These are phyloP conservation scores for Pythium rishiriense DNA, from an alignment of 352 stramenopile species.

Conservation along the genomic window DNA sequence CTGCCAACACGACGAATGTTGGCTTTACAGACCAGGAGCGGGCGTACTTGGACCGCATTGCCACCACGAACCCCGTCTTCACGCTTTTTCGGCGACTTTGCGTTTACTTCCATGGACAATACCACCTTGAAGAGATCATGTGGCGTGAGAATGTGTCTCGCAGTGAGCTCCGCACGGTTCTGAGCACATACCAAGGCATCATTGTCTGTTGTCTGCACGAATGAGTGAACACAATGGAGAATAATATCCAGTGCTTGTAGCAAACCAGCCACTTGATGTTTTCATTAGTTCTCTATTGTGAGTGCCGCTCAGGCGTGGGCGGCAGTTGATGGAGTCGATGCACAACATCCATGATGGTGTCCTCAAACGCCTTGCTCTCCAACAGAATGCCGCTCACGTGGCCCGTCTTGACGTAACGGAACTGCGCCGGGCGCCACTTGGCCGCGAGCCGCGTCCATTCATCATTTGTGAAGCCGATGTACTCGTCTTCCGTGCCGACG, in stretches of 20 bases:
- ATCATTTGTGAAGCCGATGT: constrained; percentile 59
- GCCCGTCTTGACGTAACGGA: constrained; percentile 66
- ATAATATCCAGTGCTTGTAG: too few relatives aligned
- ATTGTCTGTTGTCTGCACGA: constrained; percentile 82
- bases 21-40: constrained; percentile 66
- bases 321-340: too few relatives aligned
- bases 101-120: constrained; percentile 84
- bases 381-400: constrained; percentile 83
- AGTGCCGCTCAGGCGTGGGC: too few relatives aligned
- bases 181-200: constrained; percentile 87
- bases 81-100: constrained; percentile 81
- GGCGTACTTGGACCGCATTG: constrained; percentile 79
- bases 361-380: constrained; percentile 62
- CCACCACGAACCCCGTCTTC: constrained; percentile 77
- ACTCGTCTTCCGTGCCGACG: constrained; percentile 75
- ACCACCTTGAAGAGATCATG: constrained; percentile 90
- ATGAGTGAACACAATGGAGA: constrained; percentile 27
- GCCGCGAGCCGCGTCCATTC: constrained; percentile 61
- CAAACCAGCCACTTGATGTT: too few relatives aligned
- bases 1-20: constrained; percentile 27
- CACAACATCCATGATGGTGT: constrained; percentile 73
- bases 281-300: too few relatives aligned
- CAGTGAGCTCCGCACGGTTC: constrained; percentile 73
- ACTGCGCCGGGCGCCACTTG: constrained; percentile 57
- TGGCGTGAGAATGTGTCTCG: constrained; percentile 85